Conservation (phyloP, 345 rosid genomes). For the Rubroshorea leprosula region DNA sequence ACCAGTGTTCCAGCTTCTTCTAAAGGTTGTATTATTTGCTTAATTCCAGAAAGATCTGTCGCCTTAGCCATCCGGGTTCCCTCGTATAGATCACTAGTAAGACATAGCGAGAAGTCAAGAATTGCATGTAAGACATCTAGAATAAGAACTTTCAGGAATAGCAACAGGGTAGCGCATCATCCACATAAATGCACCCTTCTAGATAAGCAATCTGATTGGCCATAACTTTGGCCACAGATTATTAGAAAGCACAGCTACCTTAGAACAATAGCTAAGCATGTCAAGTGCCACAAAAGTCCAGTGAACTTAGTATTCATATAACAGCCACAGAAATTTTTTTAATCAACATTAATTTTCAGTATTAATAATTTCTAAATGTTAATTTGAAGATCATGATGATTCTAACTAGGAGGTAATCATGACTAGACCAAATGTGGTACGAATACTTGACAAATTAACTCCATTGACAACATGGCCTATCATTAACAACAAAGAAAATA, state of each 20-base stretch:
- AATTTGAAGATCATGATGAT: no score
- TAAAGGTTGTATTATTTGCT: conserved; percentile 60
- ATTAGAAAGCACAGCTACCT: background rate
- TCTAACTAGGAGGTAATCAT: no score
- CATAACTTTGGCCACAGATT: background rate
- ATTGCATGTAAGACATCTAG: conserved; percentile 7
- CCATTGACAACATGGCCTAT: conserved; percentile 7
- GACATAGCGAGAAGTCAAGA: conserved; percentile 15
- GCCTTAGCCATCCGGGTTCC: conserved; percentile 75
- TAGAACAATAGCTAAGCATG: background rate
- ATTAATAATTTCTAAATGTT: no score
- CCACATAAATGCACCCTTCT: no score
- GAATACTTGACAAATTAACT: background rate
- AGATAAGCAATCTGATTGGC: background rate
- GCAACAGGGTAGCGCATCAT: conserved; percentile 1
- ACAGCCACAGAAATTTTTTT: background rate
- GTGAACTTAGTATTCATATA: background rate
- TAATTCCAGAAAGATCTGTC: conserved; percentile 70
- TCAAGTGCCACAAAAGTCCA: background rate
- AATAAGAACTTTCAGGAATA: background rate
- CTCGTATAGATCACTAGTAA: conserved; percentile 78
- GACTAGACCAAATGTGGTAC: no score
- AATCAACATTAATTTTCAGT: background rate
- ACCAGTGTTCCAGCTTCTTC: conserved; percentile 70
- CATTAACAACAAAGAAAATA: background rate